A percentile compares a stretch with the other conserved stretches of the same genome.
Conservation (phyloP, 2,329 filamentous ascomycete genomes). For the Monilinia fructigena region DNA sequence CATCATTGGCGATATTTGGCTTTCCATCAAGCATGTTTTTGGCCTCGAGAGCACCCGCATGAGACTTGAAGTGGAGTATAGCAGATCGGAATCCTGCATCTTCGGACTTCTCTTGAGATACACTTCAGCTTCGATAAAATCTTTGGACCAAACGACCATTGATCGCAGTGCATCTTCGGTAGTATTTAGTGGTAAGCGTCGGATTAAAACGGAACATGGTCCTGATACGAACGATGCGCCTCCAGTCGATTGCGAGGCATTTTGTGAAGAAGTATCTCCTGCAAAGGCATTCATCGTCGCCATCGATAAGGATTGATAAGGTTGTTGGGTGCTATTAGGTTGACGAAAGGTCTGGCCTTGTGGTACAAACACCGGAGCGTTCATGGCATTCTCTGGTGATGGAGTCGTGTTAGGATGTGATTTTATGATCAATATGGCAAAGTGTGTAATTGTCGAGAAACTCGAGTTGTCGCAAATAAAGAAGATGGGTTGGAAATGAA, state of each 20-base stretch:
- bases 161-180: conserved; percentile 54
- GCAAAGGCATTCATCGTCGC: conserved; percentile 38
- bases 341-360: conserved; percentile 38
- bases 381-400: conserved; percentile 41
- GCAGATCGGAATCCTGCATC: conserved; percentile 54
- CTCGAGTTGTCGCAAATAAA: conserved; percentile 23
- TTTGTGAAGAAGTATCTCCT: conserved; percentile 31
- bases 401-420: conserved; percentile 29
- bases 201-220: conserved; percentile 50
- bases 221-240: conserved; percentile 34
- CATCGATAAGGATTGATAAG: conserved; percentile 39
- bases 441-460: conserved; percentile 22
- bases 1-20: conserved; percentile 50
- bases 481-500: conserved; percentile 13
- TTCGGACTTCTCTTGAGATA: conserved; percentile 50
- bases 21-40: conserved; percentile 58
- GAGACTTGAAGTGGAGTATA: conserved; percentile 53
- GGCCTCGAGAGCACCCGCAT: conserved; percentile 55
- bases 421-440: conserved; percentile 30
- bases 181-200: conserved; percentile 53
- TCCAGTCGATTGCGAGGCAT: conserved; percentile 29
- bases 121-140: conserved; percentile 52
- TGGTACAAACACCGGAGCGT: conserved; percentile 38
- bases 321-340: conserved; percentile 35
- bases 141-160: conserved; percentile 60